Evolutionary conservation across 768 basidiomycete species (phyloP).

Genomic region (Postia placenta): DNA sequence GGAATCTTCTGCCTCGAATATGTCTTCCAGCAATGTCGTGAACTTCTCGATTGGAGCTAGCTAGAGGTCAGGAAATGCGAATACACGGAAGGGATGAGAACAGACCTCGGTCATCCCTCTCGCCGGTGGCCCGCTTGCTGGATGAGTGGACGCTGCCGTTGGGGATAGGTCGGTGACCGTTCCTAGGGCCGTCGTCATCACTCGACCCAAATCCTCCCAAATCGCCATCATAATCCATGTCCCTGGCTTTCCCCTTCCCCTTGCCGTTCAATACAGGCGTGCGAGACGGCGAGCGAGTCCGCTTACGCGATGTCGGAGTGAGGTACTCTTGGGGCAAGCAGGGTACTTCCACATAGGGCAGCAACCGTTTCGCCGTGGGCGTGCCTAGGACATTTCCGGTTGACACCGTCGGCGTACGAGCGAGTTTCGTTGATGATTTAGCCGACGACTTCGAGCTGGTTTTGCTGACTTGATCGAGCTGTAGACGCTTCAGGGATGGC

Average conservation of each 20-base stretch:
- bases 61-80: background rate
- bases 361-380: conserved; percentile 14
- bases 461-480: too few relatives aligned
- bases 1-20: conserved; percentile 77
- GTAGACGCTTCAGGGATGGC: conserved; percentile 53
- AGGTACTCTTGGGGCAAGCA: conserved; percentile 17
- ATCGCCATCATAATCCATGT: conserved; percentile 34
- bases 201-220: conserved; percentile 57
- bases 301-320: conserved; percentile 15
- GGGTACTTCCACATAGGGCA: conserved; percentile 26
- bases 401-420: background rate
- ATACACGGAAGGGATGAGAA: background rate
- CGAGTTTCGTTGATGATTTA: background rate
- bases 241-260: conserved; percentile 25
- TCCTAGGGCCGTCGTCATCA: conserved; percentile 27
- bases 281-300: conserved; percentile 13
- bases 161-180: conserved; percentile 3
- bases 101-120: conserved; percentile 69
- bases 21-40: conserved; percentile 68
- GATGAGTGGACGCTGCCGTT: conserved; percentile 41
- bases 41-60: conserved; percentile 74
- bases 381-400: conserved; percentile 6
- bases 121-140: conserved; percentile 53
- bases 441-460: conserved; percentile 1
- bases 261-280: conserved; percentile 14